Conservation (phyloP, 2,329 filamentous ascomycete species). For the Graphilbum fragrans region DNA sequence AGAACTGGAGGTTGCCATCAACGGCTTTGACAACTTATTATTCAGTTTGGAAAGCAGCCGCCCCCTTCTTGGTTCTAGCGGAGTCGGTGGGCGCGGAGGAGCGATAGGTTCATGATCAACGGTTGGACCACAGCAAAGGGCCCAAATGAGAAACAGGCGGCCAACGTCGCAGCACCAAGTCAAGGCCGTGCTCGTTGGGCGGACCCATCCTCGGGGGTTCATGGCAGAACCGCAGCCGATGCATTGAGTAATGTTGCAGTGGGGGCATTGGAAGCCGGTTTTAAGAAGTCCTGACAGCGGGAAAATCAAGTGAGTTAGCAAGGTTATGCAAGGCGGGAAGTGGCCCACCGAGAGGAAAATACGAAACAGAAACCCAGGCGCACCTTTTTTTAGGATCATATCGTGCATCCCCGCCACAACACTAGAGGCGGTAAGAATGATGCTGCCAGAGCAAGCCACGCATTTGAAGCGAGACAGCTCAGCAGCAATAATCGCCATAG, state of each 20-base stretch:
- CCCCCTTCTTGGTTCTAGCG: not conserved
- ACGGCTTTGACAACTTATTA: not conserved
- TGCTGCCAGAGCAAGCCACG: no score
- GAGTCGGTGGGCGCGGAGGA: not conserved
- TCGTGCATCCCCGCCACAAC: not conserved
- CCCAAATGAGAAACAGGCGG: slow-evolving; percentile 13
- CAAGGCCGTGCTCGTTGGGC: no score
- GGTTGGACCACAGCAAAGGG: slow-evolving; percentile 12
- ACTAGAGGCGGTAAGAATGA: not conserved
- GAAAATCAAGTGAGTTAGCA: no score
- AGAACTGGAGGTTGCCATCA: not conserved
- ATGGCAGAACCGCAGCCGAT: slow-evolving; percentile 5
- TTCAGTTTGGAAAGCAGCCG: not conserved
- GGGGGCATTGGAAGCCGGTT: slow-evolving; percentile 4
- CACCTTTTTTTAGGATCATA: slow-evolving; percentile 1
- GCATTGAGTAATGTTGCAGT: slow-evolving; percentile 10
- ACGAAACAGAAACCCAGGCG: no score
- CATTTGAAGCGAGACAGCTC: not conserved
- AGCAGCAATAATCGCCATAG: not conserved
- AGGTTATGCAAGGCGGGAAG: no score
- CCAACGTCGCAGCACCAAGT: slow-evolving; percentile 14
- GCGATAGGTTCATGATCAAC: not conserved
- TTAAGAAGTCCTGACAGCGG: slow-evolving; percentile 1
- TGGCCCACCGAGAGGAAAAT: no score
- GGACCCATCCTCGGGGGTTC: no score